A percentile compares a stretch with the other conserved stretches of the same genome.
Evolutionary conservation across 495 filamentous ascomycete genomes (phyloP).

Genomic region (Aspergillus affinis): DNA sequence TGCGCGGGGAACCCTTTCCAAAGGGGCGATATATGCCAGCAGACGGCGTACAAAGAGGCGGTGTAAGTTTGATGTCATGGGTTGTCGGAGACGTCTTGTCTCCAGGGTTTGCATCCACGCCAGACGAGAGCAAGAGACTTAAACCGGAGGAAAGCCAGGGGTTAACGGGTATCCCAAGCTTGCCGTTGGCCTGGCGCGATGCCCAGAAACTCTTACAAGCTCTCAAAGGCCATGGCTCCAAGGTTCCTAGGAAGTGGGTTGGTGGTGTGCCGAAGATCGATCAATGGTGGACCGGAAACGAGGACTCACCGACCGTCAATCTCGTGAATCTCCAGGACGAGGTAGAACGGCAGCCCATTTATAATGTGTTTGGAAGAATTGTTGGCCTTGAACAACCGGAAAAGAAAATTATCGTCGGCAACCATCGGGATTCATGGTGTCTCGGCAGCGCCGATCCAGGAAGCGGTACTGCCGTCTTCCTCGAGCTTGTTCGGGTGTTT

Average conservation of each 20-base stretch:
- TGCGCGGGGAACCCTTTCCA: constrained; percentile 65
- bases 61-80: constrained; percentile 80
- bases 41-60: constrained; percentile 78
- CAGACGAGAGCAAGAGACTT: constrained; percentile 59
- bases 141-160: constrained; percentile 68
- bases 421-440: constrained; percentile 92
- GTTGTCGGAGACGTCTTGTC: constrained; percentile 85
- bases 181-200: constrained; percentile 87
- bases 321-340: constrained; percentile 91
- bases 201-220: constrained; percentile 75
- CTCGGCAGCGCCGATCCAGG: constrained; percentile 84
- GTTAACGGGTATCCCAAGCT: constrained; percentile 78
- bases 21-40: constrained; percentile 74
- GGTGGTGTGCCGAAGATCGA: constrained; percentile 69
- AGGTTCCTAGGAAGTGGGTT: constrained; percentile 70
- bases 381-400: constrained; percentile 75
- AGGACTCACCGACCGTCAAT: constrained; percentile 71
- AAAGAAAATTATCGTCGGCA: constrained; percentile 88
- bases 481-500: constrained; percentile 83
- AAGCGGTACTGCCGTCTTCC: constrained; percentile 85
- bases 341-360: constrained; percentile 76
- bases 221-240: constrained; percentile 73
- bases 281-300: constrained; percentile 82
- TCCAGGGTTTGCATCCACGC: constrained; percentile 79
- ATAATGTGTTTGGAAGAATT: constrained; percentile 85